Evolutionary conservation across 1,139 yeast genomes (phyloP).

Genomic region (Protomyces gravidus): DNA sequence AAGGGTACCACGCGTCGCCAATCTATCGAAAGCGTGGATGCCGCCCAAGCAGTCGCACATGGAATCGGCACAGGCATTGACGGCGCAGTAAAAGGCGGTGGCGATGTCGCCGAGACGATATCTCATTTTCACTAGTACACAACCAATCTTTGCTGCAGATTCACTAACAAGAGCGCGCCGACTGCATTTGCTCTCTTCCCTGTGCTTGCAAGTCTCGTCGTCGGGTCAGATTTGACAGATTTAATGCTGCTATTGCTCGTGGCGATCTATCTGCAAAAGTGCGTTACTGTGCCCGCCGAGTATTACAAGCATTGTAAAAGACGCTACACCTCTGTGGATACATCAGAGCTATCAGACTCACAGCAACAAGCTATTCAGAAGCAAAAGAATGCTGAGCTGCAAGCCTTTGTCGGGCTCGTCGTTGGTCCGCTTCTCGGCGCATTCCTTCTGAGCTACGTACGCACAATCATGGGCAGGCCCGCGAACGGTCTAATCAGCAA

Average conservation of each 20-base stretch:
- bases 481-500: slow-evolving; percentile 32
- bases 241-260: slow-evolving; percentile 14
- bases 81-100: slow-evolving; percentile 15
- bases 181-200: slow-evolving; percentile 24
- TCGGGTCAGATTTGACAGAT: slow-evolving; percentile 24
- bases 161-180: slow-evolving; percentile 10
- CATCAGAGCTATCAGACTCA: background rate
- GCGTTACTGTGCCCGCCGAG: slow-evolving; percentile 27
- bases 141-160: background rate
- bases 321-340: slow-evolving; percentile 7
- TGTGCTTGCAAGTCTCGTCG: slow-evolving; percentile 19
- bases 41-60: background rate
- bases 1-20: background rate
- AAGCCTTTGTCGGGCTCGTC: slow-evolving; percentile 23
- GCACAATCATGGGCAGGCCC: slow-evolving; percentile 25
- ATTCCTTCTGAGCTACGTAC: slow-evolving; percentile 28
- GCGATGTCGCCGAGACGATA: slow-evolving; percentile 15
- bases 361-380: slow-evolving; percentile 1
- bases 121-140: slow-evolving; percentile 25
- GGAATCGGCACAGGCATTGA: background rate
- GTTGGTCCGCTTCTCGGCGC: slow-evolving; percentile 33
- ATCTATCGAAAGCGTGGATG: background rate
- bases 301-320: slow-evolving; percentile 13
- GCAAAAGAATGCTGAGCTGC: slow-evolving; percentile 6
- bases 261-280: slow-evolving; percentile 24